Evolutionary conservation across 2,329 filamentous ascomycete genomes (phyloP), one percentile per base, ranked within the genome.

Genomic region (Pseudogymnoascus sp.): DNA sequence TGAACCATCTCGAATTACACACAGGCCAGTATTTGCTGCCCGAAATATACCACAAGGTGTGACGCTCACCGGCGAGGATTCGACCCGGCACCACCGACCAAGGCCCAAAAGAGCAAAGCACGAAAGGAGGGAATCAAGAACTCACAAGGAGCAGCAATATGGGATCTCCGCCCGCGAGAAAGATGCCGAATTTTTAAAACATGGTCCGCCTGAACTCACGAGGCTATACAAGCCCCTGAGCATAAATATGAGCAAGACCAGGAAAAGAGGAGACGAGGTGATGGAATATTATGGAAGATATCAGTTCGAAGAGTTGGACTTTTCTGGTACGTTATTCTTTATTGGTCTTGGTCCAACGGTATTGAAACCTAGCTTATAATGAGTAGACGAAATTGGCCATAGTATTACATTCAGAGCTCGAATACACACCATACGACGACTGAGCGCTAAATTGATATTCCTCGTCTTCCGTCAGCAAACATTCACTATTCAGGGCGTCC

Each of bases 401-500:
- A 64, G 69, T 3, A 69, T 74, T 41, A 69, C 65, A 14, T 92
- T 93, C 77, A 85, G 85, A 43, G 89, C 88, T 37, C 83, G 90
- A 36, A 79, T 95, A 19, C 89, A 93, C 75, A 90, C 92, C 64
- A 82, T 95, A 65, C 86, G 93, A 57, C 88, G 89, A 70, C 83
- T 96, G 78, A 93, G 91, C 73, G 83, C 90, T 70, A 88, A 90
- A 69, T 81, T 96, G 36, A 90, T 92, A 71, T 96, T 96, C 75
- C 79, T 96, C 48, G 84, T 96, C 65, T 89, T 96, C 73, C 88
- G 93, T 63, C 91, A 96, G 76, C 89, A 93, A 77, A 86, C 90
- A 11, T 82, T 84, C 68, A 95, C 92, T 23, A 85, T 96, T 62
- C 93, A 97, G 75, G 92, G 91, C 67, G 90, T 96, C 2, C 79